These are phyloP conservation scores for Cystobasidium onofrii DNA, from an alignment of 768 basidiomycete genomes.

Conservation along the genomic window DNA sequence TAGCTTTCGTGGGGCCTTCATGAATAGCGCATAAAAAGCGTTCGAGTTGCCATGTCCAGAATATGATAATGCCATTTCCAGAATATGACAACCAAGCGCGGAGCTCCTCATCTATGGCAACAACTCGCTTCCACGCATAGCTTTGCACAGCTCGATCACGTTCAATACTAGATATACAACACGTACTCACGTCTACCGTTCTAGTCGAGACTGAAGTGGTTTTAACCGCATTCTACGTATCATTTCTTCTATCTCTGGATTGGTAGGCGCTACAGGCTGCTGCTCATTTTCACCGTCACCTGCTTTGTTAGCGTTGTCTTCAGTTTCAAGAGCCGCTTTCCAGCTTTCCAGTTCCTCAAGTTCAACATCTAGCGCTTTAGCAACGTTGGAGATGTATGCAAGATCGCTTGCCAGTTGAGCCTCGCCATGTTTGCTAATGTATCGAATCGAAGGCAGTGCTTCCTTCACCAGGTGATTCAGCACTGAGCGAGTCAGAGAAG, in stretches of 20 bases:
- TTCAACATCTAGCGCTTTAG: slow-evolving; percentile 81
- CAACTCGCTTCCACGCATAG: slow-evolving; percentile 28
- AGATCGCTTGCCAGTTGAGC: slow-evolving; percentile 80
- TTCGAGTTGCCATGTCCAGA: slow-evolving; percentile 8
- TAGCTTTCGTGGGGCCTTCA: neutral
- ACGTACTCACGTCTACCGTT: neutral
- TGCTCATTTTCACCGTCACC: neutral
- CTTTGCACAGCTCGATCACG: neutral
- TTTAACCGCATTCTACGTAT: neutral
- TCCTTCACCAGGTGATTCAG: slow-evolving; percentile 62
- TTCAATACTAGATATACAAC: neutral
- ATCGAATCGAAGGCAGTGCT: slow-evolving; percentile 62
- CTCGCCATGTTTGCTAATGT: slow-evolving; percentile 60
- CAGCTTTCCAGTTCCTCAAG: slow-evolving; percentile 65
- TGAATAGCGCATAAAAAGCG: neutral
- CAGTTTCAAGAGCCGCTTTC: slow-evolving; percentile 57
- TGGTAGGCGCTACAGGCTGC: neutral
- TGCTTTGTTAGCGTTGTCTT: neutral
- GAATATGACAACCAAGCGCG: slow-evolving; percentile 8
- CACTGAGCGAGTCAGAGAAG: slow-evolving; percentile 74
- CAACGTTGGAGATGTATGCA: slow-evolving; percentile 81
- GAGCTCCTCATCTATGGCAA: slow-evolving; percentile 7
- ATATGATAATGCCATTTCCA: no score
- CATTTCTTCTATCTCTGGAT: neutral
- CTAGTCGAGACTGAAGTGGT: neutral